phyloP scores from a whole-genome alignment of 202 grass and related monocot species.

The Elaeis oleifera region DNA sequence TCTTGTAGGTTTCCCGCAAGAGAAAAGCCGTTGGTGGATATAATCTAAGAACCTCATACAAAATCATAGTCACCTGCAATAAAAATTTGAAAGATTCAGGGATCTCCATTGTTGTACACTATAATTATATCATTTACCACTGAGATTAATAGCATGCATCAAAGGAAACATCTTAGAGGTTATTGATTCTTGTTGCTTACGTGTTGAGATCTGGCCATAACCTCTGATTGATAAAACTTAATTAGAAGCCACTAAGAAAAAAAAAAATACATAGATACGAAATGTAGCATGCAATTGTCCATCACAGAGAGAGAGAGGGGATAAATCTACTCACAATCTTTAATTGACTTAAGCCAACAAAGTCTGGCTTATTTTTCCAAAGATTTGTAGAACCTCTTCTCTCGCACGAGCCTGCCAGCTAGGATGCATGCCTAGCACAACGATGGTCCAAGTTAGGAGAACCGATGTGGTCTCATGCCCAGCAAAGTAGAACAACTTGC shows the following conservation, averaged over 20 bases:
- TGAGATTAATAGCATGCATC: no score
- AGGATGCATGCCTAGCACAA: slow-evolving; percentile 44
- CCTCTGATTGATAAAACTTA: no score
- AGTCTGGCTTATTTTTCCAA: slow-evolving; percentile 32
- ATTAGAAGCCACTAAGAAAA: no score
- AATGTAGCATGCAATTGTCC: no score
- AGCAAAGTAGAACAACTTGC: slow-evolving; percentile 85
- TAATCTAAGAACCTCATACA: slow-evolving; percentile 68
- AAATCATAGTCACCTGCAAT: slow-evolving; percentile 56
- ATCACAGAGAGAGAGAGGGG: no score
- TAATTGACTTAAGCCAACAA: slow-evolving; percentile 34
- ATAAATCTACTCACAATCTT: slow-evolving; percentile 49
- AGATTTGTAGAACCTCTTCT: slow-evolving; percentile 17
- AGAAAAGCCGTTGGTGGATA: slow-evolving; percentile 34
- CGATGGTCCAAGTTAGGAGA: slow-evolving; percentile 74
- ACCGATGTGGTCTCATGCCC: slow-evolving; percentile 66
- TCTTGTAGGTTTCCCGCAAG: slow-evolving; percentile 33
- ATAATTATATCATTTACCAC: no score
- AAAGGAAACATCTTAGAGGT: no score
- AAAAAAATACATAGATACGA: no score
- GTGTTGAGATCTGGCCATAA: no score
- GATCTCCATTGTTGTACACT: neutral
- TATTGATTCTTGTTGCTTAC: no score
- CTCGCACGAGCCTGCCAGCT: slow-evolving; percentile 32
- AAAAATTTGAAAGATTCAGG: neutral